Evolutionary conservation across 768 basidiomycete species (phyloP), one percentile per base, ranked within the genome.

Genomic region (Agaricus blazei): DNA sequence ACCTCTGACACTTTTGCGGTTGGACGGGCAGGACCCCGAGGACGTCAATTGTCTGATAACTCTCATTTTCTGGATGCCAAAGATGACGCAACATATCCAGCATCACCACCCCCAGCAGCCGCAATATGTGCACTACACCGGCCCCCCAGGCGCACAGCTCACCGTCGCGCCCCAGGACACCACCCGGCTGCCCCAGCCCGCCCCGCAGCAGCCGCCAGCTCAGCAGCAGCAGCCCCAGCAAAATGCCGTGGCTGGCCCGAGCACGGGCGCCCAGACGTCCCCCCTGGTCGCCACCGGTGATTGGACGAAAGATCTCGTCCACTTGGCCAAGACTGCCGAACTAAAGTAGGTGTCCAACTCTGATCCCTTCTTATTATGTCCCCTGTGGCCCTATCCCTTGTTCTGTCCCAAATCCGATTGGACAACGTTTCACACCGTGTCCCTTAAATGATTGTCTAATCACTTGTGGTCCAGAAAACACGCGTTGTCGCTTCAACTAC

Each of bases 291-390:
- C 90, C 3, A 85, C 82, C 19, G 90, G 89, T 8, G 89, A 92
- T 68, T 93, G 90, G 90, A 90, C 88, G 27, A 87, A 86, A 62
- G 88, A 90, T 68, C 78, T 93, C 42, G 86, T 93, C 31, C 88
- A 92, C 51, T 78, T 93, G 9, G 90, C 90, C 5, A 92, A 89
- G 72, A 90, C 88, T 1, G 90, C 90, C 8, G 90, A 93, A 66
- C 78, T 93, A 64, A 93, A 93, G 90, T 93, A 67, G 62, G 88
- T 80, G 37, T 48, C 36, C 29, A n/a, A 27, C 19, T 24, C 28
- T 11, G 23, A 26, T 31, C 26, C n/a, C 23, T 38, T 38, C n/a
- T 37, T 48, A 40, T 12, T 7, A 24, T 37, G 24, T 11, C 5
- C 36, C 29, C 26, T 42, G 41, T 27, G 12, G 24, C 45, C 23